These are phyloP conservation scores for Penicillium longicatenatum DNA, from an alignment of 495 filamentous ascomycete genomes.

Conservation along the genomic window DNA sequence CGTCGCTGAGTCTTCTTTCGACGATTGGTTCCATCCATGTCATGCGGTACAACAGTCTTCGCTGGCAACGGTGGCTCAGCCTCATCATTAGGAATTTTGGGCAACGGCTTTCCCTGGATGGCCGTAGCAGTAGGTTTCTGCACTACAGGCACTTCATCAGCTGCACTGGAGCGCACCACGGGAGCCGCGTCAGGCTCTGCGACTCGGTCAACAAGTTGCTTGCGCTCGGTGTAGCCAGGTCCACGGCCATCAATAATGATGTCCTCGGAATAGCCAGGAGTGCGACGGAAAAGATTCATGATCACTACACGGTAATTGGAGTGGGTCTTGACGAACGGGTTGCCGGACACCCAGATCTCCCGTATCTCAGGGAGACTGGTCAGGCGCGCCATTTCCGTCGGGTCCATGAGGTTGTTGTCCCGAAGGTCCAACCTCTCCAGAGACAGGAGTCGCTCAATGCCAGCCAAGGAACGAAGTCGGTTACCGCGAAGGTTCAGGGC, in stretches of 20 bases:
- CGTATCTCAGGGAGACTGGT: slow-evolving; percentile 88
- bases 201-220: slow-evolving; percentile 80
- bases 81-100: slow-evolving; percentile 53
- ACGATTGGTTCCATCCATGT: slow-evolving; percentile 39
- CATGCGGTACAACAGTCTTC: slow-evolving; percentile 36
- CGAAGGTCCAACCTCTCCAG: slow-evolving; percentile 88
- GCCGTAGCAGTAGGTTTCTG: slow-evolving; percentile 49
- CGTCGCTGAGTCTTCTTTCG: slow-evolving; percentile 62
- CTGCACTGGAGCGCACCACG: slow-evolving; percentile 67
- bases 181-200: slow-evolving; percentile 73
- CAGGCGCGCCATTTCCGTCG: slow-evolving; percentile 84
- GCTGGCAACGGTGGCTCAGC: slow-evolving; percentile 52
- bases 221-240: slow-evolving; percentile 79
- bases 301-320: slow-evolving; percentile 82
- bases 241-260: slow-evolving; percentile 83
- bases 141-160: slow-evolving; percentile 59
- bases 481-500: slow-evolving; percentile 91
- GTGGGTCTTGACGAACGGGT: slow-evolving; percentile 89
- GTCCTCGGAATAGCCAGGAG: slow-evolving; percentile 87
- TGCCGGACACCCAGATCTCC: slow-evolving; percentile 87
- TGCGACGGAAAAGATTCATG: slow-evolving; percentile 94
- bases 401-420: slow-evolving; percentile 89
- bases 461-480: slow-evolving; percentile 82
- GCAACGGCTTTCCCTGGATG: slow-evolving; percentile 11
- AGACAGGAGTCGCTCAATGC: slow-evolving; percentile 84